Evolutionary conservation across 352 stramenopile species (phyloP).

Genomic region (Phytophthora citrophthora): DNA sequence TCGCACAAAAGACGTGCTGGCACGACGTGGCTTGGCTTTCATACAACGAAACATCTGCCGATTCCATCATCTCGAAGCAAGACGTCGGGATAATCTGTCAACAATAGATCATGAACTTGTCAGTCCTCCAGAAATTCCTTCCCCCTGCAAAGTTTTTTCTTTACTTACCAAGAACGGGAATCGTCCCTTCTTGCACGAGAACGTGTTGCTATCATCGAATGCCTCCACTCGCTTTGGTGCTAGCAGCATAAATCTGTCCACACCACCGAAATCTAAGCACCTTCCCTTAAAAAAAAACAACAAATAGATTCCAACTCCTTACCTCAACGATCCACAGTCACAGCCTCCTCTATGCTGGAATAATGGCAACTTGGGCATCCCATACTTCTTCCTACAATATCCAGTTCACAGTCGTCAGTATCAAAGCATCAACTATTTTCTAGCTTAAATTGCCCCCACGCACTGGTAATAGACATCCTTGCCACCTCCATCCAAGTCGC

Average conservation of each 20-base stretch:
- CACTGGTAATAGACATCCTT: constrained; percentile 84
- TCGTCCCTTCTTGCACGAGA: constrained; percentile 84
- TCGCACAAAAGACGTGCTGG: constrained; percentile 82
- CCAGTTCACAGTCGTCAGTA: constrained; percentile 15
- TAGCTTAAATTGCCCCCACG: constrained; percentile 11
- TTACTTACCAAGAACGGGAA: constrained; percentile 76
- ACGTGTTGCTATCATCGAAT: constrained; percentile 84
- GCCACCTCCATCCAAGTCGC: constrained; percentile 45
- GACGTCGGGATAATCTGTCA: constrained; percentile 71
- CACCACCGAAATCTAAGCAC: constrained; percentile 15
- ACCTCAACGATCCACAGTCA: constrained; percentile 74
- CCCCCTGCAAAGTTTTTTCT: background rate
- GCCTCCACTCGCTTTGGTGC: constrained; percentile 79
- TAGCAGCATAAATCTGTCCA: constrained; percentile 69
- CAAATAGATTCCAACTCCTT: background rate
- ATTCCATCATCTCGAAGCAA: constrained; percentile 83
- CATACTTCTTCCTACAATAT: constrained; percentile 76
- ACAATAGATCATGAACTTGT: constrained; percentile 5
- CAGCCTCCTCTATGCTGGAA: constrained; percentile 80
- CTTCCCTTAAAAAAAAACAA: background rate
- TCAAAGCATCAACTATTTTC: background rate
- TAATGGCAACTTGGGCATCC: constrained; percentile 66
- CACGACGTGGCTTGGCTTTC: constrained; percentile 70
- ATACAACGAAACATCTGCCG: constrained; percentile 68
- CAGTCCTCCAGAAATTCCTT: background rate